Conservation (phyloP, 2,329 filamentous ascomycete species). For the Xylariaceae sp. region DNA sequence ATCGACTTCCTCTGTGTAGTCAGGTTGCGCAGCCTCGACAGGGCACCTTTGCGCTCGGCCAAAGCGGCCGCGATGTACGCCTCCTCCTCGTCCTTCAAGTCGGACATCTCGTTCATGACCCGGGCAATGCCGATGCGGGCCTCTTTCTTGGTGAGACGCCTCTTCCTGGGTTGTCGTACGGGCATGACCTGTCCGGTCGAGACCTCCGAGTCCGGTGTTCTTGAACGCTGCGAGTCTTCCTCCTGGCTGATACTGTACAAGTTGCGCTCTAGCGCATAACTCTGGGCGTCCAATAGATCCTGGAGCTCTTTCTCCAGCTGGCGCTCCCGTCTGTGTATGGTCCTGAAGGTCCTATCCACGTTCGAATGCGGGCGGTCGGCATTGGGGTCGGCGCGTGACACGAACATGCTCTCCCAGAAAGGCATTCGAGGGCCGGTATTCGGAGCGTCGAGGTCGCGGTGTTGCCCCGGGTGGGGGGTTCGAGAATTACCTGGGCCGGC, state of each 20-base stretch:
- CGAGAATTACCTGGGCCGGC: conserved; percentile 14
- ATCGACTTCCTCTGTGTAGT: conserved; percentile 43
- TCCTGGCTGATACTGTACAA: conserved; percentile 14
- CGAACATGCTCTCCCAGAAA: conserved; percentile 22
- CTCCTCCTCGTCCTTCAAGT: conserved; percentile 63
- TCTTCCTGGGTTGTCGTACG: conserved; percentile 48
- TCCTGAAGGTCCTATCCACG: conserved; percentile 22
- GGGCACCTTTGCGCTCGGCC: conserved; percentile 45
- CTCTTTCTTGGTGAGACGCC: conserved; percentile 48
- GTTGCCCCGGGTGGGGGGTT: conserved; percentile 12
- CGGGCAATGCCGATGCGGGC: conserved; percentile 58
- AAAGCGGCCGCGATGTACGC: conserved; percentile 50
- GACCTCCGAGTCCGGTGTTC: conserved; percentile 9
- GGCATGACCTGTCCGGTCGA: conserved; percentile 39
- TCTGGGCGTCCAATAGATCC: conserved; percentile 50
- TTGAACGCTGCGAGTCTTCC: conserved; percentile 6
- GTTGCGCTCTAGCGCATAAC: conserved; percentile 40
- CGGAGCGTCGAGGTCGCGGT: conserved; percentile 4
- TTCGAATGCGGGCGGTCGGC: conserved; percentile 13
- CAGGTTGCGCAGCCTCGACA: conserved; percentile 50
- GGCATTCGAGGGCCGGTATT: conserved; percentile 12
- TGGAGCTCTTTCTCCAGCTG: conserved; percentile 52
- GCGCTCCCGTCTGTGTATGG: conserved; percentile 36
- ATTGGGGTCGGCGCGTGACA: conserved; percentile 11
- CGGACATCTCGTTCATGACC: conserved; percentile 55